Percentiles rank a stretch among this genome's conserved stretches.
Evolutionary conservation across 352 stramenopile genomes (phyloP).

Genomic region (Phytophthora pisi): DNA sequence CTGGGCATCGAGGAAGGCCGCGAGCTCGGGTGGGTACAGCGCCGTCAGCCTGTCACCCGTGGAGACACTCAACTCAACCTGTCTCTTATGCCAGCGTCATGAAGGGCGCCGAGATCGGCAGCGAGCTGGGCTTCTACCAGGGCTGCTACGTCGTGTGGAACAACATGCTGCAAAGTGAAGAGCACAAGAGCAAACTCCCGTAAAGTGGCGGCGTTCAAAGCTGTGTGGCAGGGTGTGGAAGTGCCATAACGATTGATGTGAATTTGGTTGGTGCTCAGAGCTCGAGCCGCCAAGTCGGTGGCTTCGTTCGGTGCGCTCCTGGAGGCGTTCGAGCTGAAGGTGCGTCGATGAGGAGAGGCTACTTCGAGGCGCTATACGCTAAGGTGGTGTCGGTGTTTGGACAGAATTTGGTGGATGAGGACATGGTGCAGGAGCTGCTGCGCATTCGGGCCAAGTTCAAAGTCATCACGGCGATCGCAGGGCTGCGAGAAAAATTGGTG

Average conservation of each 20-base stretch:
- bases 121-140: constrained; percentile 85
- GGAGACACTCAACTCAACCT: neutral
- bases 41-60: neutral
- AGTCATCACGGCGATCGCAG: constrained; percentile 67
- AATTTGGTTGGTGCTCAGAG: constrained; percentile 31
- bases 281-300: constrained; percentile 66
- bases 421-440: constrained; percentile 74
- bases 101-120: constrained; percentile 83
- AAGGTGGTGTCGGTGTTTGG: constrained; percentile 1
- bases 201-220: constrained; percentile 19
- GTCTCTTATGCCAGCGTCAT: constrained; percentile 43
- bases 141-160: constrained; percentile 77
- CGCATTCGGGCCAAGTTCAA: constrained; percentile 87
- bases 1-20: constrained; percentile 76
- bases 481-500: constrained; percentile 57
- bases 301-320: constrained; percentile 58
- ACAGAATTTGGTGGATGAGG: constrained; percentile 82
- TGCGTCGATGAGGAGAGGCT: constrained; percentile 19
- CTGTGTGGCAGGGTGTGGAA: neutral
- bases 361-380: neutral
- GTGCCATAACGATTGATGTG: neutral
- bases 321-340: constrained; percentile 70
- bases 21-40: constrained; percentile 64
- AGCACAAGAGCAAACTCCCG: constrained; percentile 48
- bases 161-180: constrained; percentile 54